phyloP scores from a whole-genome alignment of 768 basidiomycete genomes.

The Floccularia luteovirens region DNA sequence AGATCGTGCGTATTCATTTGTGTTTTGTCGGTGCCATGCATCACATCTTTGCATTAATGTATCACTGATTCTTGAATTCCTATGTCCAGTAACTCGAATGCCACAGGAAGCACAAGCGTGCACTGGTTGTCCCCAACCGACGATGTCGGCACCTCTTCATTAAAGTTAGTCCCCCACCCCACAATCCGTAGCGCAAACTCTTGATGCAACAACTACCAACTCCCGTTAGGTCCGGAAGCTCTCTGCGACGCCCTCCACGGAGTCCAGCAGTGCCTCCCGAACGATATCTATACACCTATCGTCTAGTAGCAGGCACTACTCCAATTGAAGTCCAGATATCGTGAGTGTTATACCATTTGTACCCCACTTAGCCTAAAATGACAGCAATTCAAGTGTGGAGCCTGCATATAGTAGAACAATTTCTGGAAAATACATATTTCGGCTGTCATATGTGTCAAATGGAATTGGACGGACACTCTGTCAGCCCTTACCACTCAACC shows the following conservation, averaged over 20 bases:
- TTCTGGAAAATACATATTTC: constrained; percentile 43
- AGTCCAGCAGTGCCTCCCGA: constrained; percentile 22
- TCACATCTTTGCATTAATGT: constrained; percentile 6
- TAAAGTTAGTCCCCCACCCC: neutral
- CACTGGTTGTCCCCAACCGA: constrained; percentile 13
- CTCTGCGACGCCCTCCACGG: constrained; percentile 13
- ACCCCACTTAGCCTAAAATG: neutral
- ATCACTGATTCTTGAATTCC: constrained; percentile 3
- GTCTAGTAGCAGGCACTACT: constrained; percentile 31
- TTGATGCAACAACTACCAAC: neutral
- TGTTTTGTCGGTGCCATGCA: constrained; percentile 10
- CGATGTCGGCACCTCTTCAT: constrained; percentile 15
- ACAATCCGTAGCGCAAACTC: neutral
- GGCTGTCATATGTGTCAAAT: constrained; percentile 45
- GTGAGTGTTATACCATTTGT: constrained; percentile 23
- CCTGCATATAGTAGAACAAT: constrained; percentile 29
- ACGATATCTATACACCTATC: constrained; percentile 48
- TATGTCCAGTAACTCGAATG: constrained; percentile 17
- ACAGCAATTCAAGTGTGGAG: constrained; percentile 28
- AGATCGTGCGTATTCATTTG: constrained; percentile 30
- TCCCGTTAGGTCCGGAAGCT: too few relatives aligned
- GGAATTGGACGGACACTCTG: constrained; percentile 47
- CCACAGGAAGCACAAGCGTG: constrained; percentile 12
- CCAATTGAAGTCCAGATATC: constrained; percentile 43
- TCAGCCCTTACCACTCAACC: constrained; percentile 34